Conservation (phyloP, 352 stramenopile species). For the Phytophthora foliorum region DNA sequence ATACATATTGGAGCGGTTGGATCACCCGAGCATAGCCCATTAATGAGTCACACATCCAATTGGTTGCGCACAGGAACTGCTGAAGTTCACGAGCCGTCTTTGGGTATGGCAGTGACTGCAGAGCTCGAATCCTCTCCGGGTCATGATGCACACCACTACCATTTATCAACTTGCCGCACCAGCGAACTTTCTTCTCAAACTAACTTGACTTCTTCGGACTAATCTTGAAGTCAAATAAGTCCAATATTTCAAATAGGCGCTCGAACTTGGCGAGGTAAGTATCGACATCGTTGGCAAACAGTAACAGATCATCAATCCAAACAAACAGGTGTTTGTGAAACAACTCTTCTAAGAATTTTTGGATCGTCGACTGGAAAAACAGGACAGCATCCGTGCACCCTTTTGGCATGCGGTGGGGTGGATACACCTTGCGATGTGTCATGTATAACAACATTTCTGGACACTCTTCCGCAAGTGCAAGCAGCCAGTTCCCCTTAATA, state of each 20-base stretch:
- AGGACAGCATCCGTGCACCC: constrained; percentile 3
- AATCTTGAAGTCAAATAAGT: constrained; percentile 33
- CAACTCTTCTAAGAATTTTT: constrained; percentile 3
- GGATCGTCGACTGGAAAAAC: too few species aligned
- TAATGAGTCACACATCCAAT: background rate
- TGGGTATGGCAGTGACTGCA: background rate
- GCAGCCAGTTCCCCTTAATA: constrained; percentile 15
- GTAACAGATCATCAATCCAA: constrained; percentile 40
- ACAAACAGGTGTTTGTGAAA: constrained; percentile 22
- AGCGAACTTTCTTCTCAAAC: constrained; percentile 21
- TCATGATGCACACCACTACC: background rate
- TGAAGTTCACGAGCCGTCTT: constrained; percentile 3
- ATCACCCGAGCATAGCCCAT: background rate
- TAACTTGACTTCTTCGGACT: constrained; percentile 26
- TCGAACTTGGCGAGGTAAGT: constrained; percentile 31
- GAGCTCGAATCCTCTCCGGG: background rate
- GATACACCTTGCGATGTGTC: constrained; percentile 24
- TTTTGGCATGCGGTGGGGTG: background rate
- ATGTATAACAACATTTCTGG: constrained; percentile 33
- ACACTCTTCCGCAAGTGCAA: background rate
- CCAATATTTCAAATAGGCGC: constrained; percentile 24
- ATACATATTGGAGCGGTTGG: background rate
- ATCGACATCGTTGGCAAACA: constrained; percentile 26
- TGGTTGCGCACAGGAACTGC: constrained; percentile 9
- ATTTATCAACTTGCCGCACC: constrained; percentile 23